Conservation (phyloP, 225 moss, liverwort and hornwort species). For the Pleurozium schreberi region DNA sequence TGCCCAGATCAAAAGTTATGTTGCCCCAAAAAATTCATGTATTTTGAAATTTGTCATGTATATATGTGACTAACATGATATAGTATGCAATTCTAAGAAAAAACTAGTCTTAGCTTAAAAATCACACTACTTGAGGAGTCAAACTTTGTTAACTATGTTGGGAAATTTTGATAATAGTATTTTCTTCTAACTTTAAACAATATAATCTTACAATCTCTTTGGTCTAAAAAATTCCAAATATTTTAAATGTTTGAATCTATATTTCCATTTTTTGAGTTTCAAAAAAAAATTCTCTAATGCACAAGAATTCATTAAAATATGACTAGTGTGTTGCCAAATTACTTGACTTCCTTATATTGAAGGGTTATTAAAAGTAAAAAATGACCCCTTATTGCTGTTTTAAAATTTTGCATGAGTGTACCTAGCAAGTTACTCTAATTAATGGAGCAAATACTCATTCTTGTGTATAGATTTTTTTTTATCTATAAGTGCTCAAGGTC, state of each 20-base stretch:
- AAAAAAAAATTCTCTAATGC: background rate
- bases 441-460: no score
- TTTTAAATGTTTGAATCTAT: background rate
- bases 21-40: background rate
- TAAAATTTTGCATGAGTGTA: no score
- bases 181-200: no score
- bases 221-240: fast-evolving
- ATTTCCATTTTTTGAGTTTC: background rate
- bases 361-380: background rate
- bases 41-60: background rate
- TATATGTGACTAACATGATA: no score
- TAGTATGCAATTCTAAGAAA: background rate
- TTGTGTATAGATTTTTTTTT: no score
- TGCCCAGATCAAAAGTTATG: no score
- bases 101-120: background rate
- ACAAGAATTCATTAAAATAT: background rate
- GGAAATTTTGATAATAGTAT: no score
- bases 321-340: background rate
- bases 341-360: background rate
- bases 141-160: background rate
- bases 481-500: background rate
- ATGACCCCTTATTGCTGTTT: no score
- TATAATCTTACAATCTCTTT: background rate
- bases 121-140: background rate
- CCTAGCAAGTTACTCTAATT: no score